Evolutionary conservation across 257 asterid species (phyloP).

Genomic region (Orobanche coerulescens): DNA sequence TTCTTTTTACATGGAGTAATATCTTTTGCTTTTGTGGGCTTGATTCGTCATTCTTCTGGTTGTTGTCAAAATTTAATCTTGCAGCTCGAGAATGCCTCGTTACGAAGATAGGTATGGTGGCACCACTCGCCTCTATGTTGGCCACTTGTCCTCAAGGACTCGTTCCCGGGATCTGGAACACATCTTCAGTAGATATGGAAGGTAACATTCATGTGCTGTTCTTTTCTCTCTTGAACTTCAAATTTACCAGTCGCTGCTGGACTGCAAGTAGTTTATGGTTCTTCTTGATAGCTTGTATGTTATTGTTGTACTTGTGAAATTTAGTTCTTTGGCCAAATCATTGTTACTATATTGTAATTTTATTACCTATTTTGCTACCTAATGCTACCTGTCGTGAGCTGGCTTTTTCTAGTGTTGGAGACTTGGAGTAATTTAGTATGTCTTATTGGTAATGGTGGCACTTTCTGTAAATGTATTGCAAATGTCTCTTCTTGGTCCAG

Average conservation of each 20-base stretch:
- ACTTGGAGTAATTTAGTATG: neutral
- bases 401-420: neutral
- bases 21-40: neutral
- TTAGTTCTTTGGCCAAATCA: neutral
- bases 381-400: neutral
- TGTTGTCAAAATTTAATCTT: neutral
- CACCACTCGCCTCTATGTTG: conserved; percentile 90
- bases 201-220: conserved; percentile 35
- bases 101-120: conserved; percentile 70
- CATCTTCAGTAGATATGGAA: conserved; percentile 81
- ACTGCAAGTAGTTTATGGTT: neutral
- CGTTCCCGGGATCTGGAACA: conserved; percentile 90
- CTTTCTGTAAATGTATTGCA: neutral
- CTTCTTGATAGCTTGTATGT: neutral
- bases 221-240: neutral
- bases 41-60: neutral
- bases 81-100: conserved; percentile 74
- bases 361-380: neutral
- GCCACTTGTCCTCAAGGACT: conserved; percentile 91
- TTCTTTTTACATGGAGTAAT: neutral
- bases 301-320: too few relatives aligned
- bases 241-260: neutral
- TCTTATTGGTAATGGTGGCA: neutral
- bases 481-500: neutral
- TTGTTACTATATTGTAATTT: neutral